phyloP scores from a whole-genome alignment of 2,329 filamentous ascomycete genomes.

The Fusarium setosum region DNA sequence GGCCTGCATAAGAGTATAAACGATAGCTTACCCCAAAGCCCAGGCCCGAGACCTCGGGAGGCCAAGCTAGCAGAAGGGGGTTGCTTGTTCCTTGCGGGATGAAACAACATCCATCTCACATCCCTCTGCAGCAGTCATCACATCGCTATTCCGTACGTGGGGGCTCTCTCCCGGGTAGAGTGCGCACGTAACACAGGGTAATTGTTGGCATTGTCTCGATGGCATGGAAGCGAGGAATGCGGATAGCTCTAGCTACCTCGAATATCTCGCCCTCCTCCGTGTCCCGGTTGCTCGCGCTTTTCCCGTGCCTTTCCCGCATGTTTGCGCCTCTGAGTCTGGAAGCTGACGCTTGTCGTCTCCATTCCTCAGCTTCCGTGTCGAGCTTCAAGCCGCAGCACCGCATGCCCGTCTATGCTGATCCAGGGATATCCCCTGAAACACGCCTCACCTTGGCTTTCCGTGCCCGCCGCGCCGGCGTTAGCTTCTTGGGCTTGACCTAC shows the following conservation, averaged over 20 bases:
- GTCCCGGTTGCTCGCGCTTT: constrained; percentile 11
- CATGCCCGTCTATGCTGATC: constrained; percentile 18
- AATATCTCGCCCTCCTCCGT: background rate
- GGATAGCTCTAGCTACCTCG: constrained; percentile 16
- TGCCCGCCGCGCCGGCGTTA: constrained; percentile 29
- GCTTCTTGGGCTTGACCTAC: constrained; percentile 30
- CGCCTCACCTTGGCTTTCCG: constrained; percentile 36
- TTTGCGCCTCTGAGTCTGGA: background rate
- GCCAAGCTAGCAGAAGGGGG: constrained; percentile 8
- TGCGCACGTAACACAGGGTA: background rate
- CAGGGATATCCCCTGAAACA: constrained; percentile 44
- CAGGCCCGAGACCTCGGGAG: constrained; percentile 30
- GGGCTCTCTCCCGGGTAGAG: constrained; percentile 11
- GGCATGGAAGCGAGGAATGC: constrained; percentile 24
- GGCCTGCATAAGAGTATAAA: constrained; percentile 33
- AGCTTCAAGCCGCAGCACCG: constrained; percentile 6
- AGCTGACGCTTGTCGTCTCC: constrained; percentile 25
- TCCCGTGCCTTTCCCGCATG: constrained; percentile 2
- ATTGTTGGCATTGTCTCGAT: background rate
- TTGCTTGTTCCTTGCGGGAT: constrained; percentile 19
- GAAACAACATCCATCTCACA: constrained; percentile 31
- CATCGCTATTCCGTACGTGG: constrained; percentile 1
- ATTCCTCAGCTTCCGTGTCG: constrained; percentile 39
- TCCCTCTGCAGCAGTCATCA: constrained; percentile 11
- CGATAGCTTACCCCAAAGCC: constrained; percentile 8